A percentile compares a stretch with the other conserved stretches of the same genome.
These are phyloP conservation scores for Polytrichum commune DNA, from an alignment of 225 moss, liverwort and hornwort genomes.

Conservation along the genomic window DNA sequence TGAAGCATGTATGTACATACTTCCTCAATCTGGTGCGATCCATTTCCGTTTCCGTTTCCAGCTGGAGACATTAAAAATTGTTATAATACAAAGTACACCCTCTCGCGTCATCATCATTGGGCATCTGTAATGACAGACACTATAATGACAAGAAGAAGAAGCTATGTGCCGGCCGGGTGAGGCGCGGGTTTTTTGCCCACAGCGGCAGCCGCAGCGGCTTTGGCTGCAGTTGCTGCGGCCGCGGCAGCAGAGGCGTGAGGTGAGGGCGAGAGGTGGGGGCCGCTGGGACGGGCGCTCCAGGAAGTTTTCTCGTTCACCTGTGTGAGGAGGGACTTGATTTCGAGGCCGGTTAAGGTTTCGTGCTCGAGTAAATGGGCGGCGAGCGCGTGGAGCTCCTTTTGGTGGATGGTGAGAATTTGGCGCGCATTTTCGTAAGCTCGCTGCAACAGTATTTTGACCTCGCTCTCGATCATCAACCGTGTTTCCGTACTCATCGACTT, in stretches of 20 bases:
- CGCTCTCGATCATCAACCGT: slow-evolving; percentile 61
- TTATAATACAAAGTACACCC: background rate
- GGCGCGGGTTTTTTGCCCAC: slow-evolving; percentile 48
- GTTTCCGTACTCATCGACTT: slow-evolving; percentile 86
- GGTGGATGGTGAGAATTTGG: slow-evolving; percentile 47
- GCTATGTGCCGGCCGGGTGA: slow-evolving; percentile 52
- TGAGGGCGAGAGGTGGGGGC: slow-evolving; percentile 35
- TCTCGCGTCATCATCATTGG: background rate
- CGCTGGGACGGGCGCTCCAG: slow-evolving; percentile 32
- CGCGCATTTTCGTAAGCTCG: slow-evolving; percentile 80
- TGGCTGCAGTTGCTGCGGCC: slow-evolving; percentile 28
- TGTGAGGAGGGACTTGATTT: slow-evolving; percentile 57
- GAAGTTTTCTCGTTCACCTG: slow-evolving; percentile 43
- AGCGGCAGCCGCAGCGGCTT: slow-evolving; percentile 27
- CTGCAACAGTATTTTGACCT: slow-evolving; percentile 58
- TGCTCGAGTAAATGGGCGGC: slow-evolving; percentile 54
- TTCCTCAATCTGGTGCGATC: background rate
- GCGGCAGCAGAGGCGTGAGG: slow-evolving; percentile 9
- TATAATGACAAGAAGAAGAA: background rate
- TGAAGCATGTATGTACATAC: background rate
- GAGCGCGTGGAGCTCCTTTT: slow-evolving; percentile 64
- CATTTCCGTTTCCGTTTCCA: background rate
- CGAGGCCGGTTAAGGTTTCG: slow-evolving; percentile 57
- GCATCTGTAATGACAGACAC: background rate
- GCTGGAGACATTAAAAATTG: background rate